Evolutionary conservation across 192 early-diverging fungal genomes (phyloP).

Genomic region (Geranomyces variabilis): DNA sequence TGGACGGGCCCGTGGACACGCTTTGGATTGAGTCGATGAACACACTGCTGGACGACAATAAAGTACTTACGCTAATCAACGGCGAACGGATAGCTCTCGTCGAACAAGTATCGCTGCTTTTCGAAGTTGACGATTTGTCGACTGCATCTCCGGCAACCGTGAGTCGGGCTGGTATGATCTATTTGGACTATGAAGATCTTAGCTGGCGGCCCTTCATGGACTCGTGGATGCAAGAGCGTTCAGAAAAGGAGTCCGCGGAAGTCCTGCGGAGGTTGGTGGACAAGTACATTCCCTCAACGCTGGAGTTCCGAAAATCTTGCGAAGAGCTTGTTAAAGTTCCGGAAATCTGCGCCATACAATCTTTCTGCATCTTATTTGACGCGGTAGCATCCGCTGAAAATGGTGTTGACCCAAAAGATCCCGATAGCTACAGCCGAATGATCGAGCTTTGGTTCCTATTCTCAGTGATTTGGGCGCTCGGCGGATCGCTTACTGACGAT

Average conservation of each 20-base stretch:
- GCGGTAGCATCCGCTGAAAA: constrained; percentile 54
- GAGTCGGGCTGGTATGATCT: constrained; percentile 62
- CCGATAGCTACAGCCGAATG: constrained; percentile 53
- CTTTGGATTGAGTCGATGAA: constrained; percentile 71
- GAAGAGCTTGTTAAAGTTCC: constrained; percentile 56
- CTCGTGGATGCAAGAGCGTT: constrained; percentile 48
- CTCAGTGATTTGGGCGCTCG: constrained; percentile 60
- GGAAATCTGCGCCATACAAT: constrained; percentile 50
- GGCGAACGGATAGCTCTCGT: constrained; percentile 63
- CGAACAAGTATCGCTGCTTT: constrained; percentile 61
- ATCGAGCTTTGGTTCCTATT: constrained; percentile 64
- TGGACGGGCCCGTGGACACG: constrained; percentile 66
- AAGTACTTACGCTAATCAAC: constrained; percentile 63
- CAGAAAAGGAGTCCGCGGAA: constrained; percentile 50
- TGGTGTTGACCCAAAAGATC: constrained; percentile 53
- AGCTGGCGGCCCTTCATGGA: constrained; percentile 59
- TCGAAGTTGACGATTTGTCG: constrained; percentile 64
- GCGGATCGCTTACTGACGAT: constrained; percentile 59
- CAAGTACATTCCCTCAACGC: constrained; percentile 50
- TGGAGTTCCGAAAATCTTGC: constrained; percentile 55
- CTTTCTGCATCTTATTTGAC: constrained; percentile 56
- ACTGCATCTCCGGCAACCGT: constrained; percentile 65
- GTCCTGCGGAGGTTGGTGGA: constrained; percentile 46
- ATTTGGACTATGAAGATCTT: constrained; percentile 58
- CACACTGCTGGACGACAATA: constrained; percentile 66